phyloP scores from a whole-genome alignment of 139 green algal genomes.

The Chlorella sp. region DNA sequence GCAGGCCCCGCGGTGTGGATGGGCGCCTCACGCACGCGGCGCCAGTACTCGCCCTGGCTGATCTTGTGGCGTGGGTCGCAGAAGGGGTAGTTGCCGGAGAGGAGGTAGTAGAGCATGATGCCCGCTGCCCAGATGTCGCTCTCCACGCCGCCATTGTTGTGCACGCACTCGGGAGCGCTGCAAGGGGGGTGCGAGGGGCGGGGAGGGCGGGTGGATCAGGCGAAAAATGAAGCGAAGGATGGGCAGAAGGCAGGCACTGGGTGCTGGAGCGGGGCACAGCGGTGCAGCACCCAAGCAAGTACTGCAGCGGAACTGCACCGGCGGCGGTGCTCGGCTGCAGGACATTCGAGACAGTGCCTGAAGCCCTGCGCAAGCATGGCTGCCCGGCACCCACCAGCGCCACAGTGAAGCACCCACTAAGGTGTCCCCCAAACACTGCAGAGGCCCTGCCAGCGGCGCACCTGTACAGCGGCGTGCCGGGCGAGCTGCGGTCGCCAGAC shows the following conservation, averaged over 20 bases:
- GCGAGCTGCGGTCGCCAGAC: background rate
- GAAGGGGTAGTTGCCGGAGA: background rate
- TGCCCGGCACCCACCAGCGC: background rate
- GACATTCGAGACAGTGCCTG: background rate
- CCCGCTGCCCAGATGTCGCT: conserved; percentile 7
- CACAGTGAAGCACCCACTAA: too few species aligned
- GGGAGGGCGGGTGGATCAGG: background rate
- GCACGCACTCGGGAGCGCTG: conserved; percentile 6
- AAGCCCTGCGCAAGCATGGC: background rate
- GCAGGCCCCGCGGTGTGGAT: conserved; percentile 10
- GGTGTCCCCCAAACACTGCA: background rate
- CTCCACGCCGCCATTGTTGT: background rate
- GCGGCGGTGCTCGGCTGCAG: background rate
- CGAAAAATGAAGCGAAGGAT: background rate
- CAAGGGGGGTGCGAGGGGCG: background rate
- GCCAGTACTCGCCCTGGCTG: conserved; percentile 4
- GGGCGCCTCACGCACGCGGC: background rate
- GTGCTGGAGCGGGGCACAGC: background rate
- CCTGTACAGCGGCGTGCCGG: conserved; percentile 19
- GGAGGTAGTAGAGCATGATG: conserved; percentile 20
- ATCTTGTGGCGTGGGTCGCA: background rate
- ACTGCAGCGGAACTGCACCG: too few species aligned
- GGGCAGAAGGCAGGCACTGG: background rate
- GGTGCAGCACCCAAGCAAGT: too few species aligned
- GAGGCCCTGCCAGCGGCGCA: background rate